Conservation (phyloP, 495 filamentous ascomycete genomes). For the Penicillium flavigenum region DNA sequence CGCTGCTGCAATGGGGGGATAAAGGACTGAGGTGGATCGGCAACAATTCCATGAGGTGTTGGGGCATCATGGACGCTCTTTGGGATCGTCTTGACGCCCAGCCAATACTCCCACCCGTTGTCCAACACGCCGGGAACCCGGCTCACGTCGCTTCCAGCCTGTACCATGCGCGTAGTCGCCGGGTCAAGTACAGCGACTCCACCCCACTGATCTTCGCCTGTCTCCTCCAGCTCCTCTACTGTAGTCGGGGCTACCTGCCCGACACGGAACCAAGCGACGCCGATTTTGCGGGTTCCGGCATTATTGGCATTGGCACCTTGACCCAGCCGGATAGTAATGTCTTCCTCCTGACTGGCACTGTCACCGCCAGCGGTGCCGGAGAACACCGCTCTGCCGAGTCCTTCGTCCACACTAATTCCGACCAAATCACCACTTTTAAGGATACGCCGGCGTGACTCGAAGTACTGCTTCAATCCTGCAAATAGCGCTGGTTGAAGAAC, state of each 20-base stretch:
- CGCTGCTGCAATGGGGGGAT: constrained; percentile 69
- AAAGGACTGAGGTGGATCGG: constrained; percentile 50
- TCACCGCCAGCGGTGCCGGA: constrained; percentile 56
- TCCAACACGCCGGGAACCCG: constrained; percentile 69
- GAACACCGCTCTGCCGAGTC: constrained; percentile 72
- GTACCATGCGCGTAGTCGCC: constrained; percentile 78
- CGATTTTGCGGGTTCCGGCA: constrained; percentile 42
- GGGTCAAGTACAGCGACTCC: constrained; percentile 81
- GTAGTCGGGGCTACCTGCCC: constrained; percentile 62
- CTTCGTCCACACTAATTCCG: constrained; percentile 79
- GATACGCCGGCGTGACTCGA: constrained; percentile 73
- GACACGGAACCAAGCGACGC: constrained; percentile 87
- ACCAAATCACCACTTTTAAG: constrained; percentile 84
- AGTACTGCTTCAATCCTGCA: constrained; percentile 79
- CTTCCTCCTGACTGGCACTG: constrained; percentile 60
- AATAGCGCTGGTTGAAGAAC: constrained; percentile 80
- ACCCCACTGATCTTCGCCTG: constrained; percentile 71
- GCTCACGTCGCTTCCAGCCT: constrained; percentile 78
- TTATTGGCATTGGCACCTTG: constrained; percentile 29
- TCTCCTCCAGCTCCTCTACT: constrained; percentile 57
- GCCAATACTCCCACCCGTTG: constrained; percentile 83
- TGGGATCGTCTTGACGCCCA: constrained; percentile 64
- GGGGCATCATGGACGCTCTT: constrained; percentile 36
- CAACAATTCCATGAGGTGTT: constrained; percentile 44
- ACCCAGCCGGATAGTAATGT: constrained; percentile 53